These are phyloP conservation scores for Hyaloperonospora arabidopsidis DNA, from an alignment of 352 stramenopile species.

Conservation along the genomic window DNA sequence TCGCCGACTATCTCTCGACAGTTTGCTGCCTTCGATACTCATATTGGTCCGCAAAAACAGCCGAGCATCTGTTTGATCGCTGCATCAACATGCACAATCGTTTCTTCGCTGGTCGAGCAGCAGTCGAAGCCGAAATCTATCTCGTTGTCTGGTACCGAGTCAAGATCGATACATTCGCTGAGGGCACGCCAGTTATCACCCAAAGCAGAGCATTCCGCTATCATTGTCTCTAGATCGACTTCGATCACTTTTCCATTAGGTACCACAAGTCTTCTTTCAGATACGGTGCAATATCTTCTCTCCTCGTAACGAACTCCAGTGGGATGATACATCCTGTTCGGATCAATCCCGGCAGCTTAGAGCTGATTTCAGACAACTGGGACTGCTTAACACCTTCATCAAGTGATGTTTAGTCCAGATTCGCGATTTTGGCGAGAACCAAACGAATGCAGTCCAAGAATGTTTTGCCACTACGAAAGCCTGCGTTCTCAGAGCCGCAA, in stretches of 20 bases:
- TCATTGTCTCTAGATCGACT: constrained; percentile 26
- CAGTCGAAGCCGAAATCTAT: constrained; percentile 46
- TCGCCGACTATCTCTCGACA: constrained; percentile 23
- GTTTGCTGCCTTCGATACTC: constrained; percentile 10
- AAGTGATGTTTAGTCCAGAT: constrained; percentile 72
- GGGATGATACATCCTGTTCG: constrained; percentile 38
- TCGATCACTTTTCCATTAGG: constrained; percentile 22
- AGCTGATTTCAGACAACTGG: constrained; percentile 43
- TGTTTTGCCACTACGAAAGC: constrained; percentile 39
- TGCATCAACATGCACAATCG: constrained; percentile 11
- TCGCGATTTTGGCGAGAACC: constrained; percentile 68
- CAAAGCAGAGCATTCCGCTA: constrained; percentile 25
- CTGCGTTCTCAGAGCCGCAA: constrained; percentile 9
- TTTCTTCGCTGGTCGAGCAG: constrained; percentile 12
- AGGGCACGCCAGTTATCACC: constrained; percentile 31
- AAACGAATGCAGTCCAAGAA: constrained; percentile 71
- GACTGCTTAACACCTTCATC: constrained; percentile 54
- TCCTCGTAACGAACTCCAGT: constrained; percentile 15
- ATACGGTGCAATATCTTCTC: constrained; percentile 14
- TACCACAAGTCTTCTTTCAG: constrained; percentile 25
- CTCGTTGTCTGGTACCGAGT: constrained; percentile 28
- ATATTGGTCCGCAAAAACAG: constrained; percentile 21
- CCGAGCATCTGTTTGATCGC: constrained; percentile 26
- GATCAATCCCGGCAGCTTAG: constrained; percentile 38
- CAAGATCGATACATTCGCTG: constrained; percentile 13